Percentiles rank a stretch among this genome's conserved stretches.
These are phyloP conservation scores for Botrytis byssoidea DNA, from an alignment of 2,329 filamentous ascomycete genomes.

Conservation along the genomic window DNA sequence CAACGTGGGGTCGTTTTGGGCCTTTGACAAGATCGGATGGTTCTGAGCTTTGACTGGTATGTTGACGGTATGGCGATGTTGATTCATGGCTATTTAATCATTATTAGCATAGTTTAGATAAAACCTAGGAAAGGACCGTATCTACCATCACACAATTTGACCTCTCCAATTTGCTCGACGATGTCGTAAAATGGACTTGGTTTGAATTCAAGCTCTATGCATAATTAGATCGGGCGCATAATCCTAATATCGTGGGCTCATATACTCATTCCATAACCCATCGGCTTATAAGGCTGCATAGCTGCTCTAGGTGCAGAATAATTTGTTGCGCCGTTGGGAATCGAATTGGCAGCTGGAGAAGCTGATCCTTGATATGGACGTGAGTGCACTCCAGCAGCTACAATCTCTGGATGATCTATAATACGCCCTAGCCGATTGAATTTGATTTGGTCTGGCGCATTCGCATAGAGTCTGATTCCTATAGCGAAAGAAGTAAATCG, in stretches of 20 bases:
- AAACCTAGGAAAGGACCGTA: slow-evolving; percentile 20
- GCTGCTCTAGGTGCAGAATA: neutral
- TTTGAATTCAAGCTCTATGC: slow-evolving; percentile 56
- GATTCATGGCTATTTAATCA: slow-evolving; percentile 35
- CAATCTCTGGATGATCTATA: slow-evolving; percentile 31
- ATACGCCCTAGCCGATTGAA: slow-evolving; percentile 35
- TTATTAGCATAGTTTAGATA: slow-evolving; percentile 17
- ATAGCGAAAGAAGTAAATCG: slow-evolving; percentile 13
- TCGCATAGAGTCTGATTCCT: slow-evolving; percentile 32
- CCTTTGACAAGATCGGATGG: slow-evolving; percentile 41
- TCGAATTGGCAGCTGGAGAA: slow-evolving; percentile 25
- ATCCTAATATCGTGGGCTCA: neutral
- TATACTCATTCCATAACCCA: slow-evolving; percentile 19
- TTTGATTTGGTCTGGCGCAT: slow-evolving; percentile 27
- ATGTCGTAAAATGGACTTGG: slow-evolving; percentile 83
- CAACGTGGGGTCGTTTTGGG: slow-evolving; percentile 40
- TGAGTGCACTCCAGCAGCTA: neutral
- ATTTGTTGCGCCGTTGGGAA: slow-evolving; percentile 4
- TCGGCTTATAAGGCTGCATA: slow-evolving; percentile 19
- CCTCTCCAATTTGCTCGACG: slow-evolving; percentile 60
- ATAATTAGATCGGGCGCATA: slow-evolving; percentile 23
- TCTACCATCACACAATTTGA: slow-evolving; percentile 72
- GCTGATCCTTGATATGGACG: slow-evolving; percentile 21
- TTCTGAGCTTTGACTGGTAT: slow-evolving; percentile 57
- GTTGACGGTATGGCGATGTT: slow-evolving; percentile 47